Evolutionary conservation across 371 early-diverging fungal species (phyloP).

Genomic region (Mucor sp.): DNA sequence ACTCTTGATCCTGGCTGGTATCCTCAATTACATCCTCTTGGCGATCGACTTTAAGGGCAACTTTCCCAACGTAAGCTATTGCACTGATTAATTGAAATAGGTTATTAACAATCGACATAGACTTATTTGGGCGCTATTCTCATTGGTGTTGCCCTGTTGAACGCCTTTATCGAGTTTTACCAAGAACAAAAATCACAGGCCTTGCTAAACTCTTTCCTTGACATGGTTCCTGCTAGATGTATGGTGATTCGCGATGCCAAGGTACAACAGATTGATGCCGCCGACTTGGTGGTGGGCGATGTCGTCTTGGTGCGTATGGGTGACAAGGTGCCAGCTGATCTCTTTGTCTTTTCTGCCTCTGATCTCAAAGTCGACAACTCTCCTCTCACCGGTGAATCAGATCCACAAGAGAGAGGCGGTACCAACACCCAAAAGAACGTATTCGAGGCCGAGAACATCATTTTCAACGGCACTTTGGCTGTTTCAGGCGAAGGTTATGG

Average conservation of each 20-base stretch:
- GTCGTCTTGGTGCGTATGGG: conserved; percentile 86
- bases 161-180: conserved; percentile 91
- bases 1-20: conserved; percentile 82
- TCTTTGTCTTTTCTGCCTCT: conserved; percentile 66
- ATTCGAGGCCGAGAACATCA: conserved; percentile 89
- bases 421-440: conserved; percentile 70
- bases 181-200: conserved; percentile 87
- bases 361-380: conserved; percentile 97
- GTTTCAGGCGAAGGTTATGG: conserved; percentile 91
- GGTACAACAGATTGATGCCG: conserved; percentile 62
- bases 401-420: conserved; percentile 80
- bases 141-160: conserved; percentile 84
- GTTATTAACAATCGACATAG: conserved; percentile 38
- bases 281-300: conserved; percentile 85
- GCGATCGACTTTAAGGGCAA: conserved; percentile 72
- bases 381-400: conserved; percentile 94
- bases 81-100: background rate
- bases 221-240: conserved; percentile 85
- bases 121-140: conserved; percentile 89
- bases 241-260: conserved; percentile 77
- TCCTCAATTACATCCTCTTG: conserved; percentile 76
- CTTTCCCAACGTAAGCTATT: conserved; percentile 63
- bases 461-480: conserved; percentile 86
- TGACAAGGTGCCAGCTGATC: conserved; percentile 95
- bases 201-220: conserved; percentile 87